Evolutionary conservation across 768 basidiomycete species (phyloP).

Genomic region (Candolleomyces efflorescens): DNA sequence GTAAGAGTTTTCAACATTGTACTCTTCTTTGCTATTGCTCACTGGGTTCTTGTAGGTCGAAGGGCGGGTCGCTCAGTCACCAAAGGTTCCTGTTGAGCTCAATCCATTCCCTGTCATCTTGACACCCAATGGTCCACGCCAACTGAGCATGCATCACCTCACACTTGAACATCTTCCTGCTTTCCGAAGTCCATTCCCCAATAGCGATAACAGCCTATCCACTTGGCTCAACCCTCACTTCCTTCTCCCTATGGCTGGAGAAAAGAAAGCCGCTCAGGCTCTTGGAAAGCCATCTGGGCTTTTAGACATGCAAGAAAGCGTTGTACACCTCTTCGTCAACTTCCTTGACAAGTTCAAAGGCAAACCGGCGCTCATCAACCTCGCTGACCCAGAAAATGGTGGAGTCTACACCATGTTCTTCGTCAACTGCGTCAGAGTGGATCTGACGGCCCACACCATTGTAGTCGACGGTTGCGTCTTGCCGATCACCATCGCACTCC

Average conservation of each 20-base stretch:
- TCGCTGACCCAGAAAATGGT: conserved; percentile 16
- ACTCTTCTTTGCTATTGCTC: conserved; percentile 14
- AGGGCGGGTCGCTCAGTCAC: conserved; percentile 15
- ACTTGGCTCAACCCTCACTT: neutral
- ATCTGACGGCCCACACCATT: conserved; percentile 44
- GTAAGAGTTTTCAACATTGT: conserved; percentile 23
- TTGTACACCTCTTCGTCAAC: neutral
- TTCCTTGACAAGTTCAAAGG: neutral
- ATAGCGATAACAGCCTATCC: neutral
- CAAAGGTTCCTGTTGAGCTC: conserved; percentile 10
- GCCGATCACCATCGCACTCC: conserved; percentile 26
- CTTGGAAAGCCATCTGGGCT: neutral
- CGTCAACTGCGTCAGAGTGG: conserved; percentile 40
- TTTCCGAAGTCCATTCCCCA: neutral
- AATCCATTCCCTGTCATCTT: conserved; percentile 26
- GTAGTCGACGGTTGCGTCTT: conserved; percentile 42
- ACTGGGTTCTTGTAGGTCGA: conserved; percentile 19
- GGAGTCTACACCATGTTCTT: conserved; percentile 38
- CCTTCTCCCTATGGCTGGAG: neutral
- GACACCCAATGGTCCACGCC: conserved; percentile 8
- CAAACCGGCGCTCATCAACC: conserved; percentile 14
- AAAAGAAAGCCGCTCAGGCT: neutral
- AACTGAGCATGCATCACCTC: conserved; percentile 30
- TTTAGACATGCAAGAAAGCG: neutral
- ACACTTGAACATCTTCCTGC: conserved; percentile 17